Percentiles rank a stretch among this genome's conserved stretches.
These are phyloP conservation scores for Russula sp. DNA, from an alignment of 768 basidiomycete species.

Conservation along the genomic window DNA sequence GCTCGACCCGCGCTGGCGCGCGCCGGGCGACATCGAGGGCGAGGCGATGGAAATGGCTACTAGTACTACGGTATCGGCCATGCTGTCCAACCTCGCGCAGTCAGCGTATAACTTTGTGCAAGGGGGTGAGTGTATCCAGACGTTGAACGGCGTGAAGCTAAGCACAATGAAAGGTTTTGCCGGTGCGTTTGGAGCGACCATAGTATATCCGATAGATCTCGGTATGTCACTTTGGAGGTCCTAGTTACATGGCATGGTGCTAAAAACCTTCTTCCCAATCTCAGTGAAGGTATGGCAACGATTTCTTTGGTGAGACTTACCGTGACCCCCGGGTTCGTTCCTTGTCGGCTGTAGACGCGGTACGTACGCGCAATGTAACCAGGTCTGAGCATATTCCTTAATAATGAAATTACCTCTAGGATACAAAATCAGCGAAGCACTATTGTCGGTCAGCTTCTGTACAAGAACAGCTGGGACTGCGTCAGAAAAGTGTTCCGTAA, in stretches of 20 bases:
- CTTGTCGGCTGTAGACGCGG: conserved; percentile 46
- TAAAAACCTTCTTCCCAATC: conserved; percentile 8
- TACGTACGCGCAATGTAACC: conserved; percentile 27
- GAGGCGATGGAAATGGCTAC: conserved; percentile 30
- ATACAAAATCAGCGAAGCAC: conserved; percentile 98
- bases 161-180: conserved; percentile 59
- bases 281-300: conserved; percentile 62
- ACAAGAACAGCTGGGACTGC: conserved; percentile 95
- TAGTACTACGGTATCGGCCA: conserved; percentile 33
- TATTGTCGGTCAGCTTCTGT: conserved; percentile 93
- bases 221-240: conserved; percentile 43
- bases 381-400: conserved; percentile 3
- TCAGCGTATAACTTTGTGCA: conserved; percentile 84
- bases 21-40: conserved; percentile 50
- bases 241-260: conserved; percentile 3
- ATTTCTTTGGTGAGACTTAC: not conserved
- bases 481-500: conserved; percentile 90
- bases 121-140: conserved; percentile 53
- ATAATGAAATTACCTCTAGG: conserved; percentile 33
- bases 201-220: conserved; percentile 95
- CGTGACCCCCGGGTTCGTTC: not conserved
- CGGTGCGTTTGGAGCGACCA: conserved; percentile 93
- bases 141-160: not conserved
- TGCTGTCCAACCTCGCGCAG: conserved; percentile 52
- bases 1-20: conserved; percentile 83